Conservation (phyloP, 2,329 filamentous ascomycete species). For the Alternaria infectoria region DNA sequence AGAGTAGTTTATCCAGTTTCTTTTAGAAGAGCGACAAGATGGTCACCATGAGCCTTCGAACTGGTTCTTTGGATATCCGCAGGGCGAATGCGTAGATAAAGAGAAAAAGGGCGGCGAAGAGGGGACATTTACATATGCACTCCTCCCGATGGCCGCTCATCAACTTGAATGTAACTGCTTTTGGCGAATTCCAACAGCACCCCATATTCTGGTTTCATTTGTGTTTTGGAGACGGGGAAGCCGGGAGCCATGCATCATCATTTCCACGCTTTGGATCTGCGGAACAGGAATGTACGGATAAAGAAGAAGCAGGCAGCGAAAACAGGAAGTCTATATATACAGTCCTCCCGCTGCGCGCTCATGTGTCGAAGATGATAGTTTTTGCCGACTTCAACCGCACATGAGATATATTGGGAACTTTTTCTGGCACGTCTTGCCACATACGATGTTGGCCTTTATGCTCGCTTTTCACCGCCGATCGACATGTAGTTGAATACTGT, state of each 20-base stretch:
- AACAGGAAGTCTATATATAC: not conserved
- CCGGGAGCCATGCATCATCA: fast-evolving
- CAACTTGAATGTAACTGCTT: no score
- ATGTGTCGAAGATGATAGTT: fast-evolving
- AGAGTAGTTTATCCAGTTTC: no score
- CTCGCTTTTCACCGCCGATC: fast-evolving
- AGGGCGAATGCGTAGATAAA: not conserved
- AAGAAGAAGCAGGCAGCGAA: not conserved
- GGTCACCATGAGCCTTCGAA: no score
- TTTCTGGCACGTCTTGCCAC: not conserved
- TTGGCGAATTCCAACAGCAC: not conserved
- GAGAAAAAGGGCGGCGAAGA: no score
- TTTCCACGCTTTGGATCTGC: not conserved
- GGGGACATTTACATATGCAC: no score
- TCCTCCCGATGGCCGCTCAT: no score
- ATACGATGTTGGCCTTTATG: not conserved
- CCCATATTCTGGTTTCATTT: fast-evolving
- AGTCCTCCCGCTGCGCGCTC: not conserved
- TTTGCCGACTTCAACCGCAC: not conserved
- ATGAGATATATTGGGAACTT: not conserved
- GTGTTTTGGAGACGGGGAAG: not conserved
- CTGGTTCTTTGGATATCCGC: not conserved
- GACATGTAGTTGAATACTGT: fast-evolving
- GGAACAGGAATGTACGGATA: not conserved
- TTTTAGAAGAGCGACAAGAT: no score